Base-by-base conservation (phyloP, 2,329 filamentous ascomycete species). In the Verticillium dahliae region DNA sequence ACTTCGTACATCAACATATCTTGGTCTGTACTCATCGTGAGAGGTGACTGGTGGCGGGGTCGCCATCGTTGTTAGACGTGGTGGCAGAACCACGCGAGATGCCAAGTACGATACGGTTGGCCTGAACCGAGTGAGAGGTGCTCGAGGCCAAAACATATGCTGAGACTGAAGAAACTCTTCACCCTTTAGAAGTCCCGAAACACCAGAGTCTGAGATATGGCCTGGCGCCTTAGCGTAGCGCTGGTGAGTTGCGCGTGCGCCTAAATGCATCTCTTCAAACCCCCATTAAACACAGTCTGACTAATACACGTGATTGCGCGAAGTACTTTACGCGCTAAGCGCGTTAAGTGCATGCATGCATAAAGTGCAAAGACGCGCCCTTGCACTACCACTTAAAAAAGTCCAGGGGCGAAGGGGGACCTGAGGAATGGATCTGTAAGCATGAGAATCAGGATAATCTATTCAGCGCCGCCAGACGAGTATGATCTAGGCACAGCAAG, bases 1-100 rank as follows among this genome's bases (percentile, higher is more conserved):
- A 31, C 14, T 13, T 71, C 81, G 69, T 77, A 88, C 85, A 82
- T 88, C 85, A 64, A 87, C 82, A 68, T 86, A 88, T 69, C 84
- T 78, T 11, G 84, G 83, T 58, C 72, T 76, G 66, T 80, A 80
- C 58, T 65, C 59, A 37, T 52, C 39, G 4, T 27, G 45, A 50
- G 45, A n/a, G 10, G 45, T 7, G 18, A 10, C 45, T 50, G 45
- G 18, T 18, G 18, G n/a, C 18, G 45, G n/a, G 18, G 45, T 50
- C 45, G 45, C 9, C 45, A 50, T 50, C 7, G n/a, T 50, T 50
- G n/a, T 50, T 13, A 15, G 11, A 41, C 39, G n/a, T 50, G 45
- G 9, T 50, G 11, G 45, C 9, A 18, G n/a, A 27, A 7, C 22
- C 6, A 22, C 22, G n/a, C 18, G 45, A 27, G 18, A 22, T 50